Base-by-base conservation (phyloP, 805 yeast genomes). In the Wickerhamiella alocasiicola region DNA sequence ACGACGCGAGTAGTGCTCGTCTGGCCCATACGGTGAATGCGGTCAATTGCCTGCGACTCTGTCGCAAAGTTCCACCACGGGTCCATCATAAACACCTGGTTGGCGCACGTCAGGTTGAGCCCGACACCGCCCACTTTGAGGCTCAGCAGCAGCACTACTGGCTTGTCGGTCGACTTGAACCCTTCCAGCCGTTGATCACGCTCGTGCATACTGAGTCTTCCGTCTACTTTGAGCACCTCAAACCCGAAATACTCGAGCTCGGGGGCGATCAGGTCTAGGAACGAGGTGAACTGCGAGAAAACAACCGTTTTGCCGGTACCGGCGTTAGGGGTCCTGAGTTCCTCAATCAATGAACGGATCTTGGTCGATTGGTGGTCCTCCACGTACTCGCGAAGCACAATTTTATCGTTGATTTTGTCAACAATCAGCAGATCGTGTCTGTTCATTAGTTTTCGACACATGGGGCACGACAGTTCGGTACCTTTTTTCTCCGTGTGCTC, bases 51-150 rank as follows among this genome's bases (percentile, higher is more conserved):
- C 57, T 84, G 95, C 38, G 81, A 83, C 52, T 84, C 95, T 41
- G 79, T 74, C 36, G 94, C 82, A 34, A 83, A 93, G 23, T 91
- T 81, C 96, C 96, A 87, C 91, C 95, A 87, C 0, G 96, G 95
- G 53, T 87, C 96, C 83, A 88, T 79, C 72, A 87, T 68, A 50
- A 76, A 84, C 2, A 93, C 96, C 26, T 72, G 68, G 0, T 82
- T 78, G 0, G 96, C 94, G 38, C 78, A 74, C 0, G 94, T 87
- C 45, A 87, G 63, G 54, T 87, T 87, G 46, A 87, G 65, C 0
- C 96, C 96, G 9, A 85, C 95, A 6, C 96, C 96, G 18, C 96
- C 96, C 0, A 95, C 94, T 57, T 84, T 87, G 46, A 85, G 61
- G 6, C 94, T 80, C 15, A 87, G 56, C 17, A 87, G 61, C 9